These are phyloP conservation scores for Emergomyces orientalis DNA, from an alignment of 2,329 filamentous ascomycete genomes.

Conservation along the genomic window DNA sequence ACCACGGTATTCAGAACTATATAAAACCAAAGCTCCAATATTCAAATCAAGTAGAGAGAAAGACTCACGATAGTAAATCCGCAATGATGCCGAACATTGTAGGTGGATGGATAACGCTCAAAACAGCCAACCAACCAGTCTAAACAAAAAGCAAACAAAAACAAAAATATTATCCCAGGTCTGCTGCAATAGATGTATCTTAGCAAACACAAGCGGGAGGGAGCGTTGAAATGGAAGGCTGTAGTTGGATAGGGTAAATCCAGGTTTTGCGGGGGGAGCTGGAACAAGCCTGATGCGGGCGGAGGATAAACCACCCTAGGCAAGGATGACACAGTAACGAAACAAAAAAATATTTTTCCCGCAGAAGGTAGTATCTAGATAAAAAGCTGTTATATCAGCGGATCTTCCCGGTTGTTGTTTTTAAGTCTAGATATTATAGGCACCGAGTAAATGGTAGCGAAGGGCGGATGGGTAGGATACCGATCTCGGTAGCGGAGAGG, in stretches of 20 bases:
- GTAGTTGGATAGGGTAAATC: not conserved
- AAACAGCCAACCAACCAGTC: not conserved
- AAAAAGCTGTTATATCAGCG: not conserved
- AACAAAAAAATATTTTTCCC: no score
- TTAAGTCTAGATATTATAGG: not conserved
- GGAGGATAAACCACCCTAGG: not conserved
- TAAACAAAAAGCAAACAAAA: not conserved
- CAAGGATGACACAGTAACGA: not conserved
- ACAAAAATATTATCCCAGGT: not conserved
- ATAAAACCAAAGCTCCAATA: not conserved
- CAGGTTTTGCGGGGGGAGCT: not conserved
- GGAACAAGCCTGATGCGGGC: not conserved
- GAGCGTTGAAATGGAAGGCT: not conserved
- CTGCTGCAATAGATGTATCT: not conserved
- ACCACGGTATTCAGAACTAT: not conserved
- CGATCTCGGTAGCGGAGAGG: no score
- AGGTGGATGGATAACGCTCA: not conserved
- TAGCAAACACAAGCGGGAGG: not conserved
- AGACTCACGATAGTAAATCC: constrained; percentile 64
- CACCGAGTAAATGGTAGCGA: not conserved
- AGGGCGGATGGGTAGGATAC: not conserved
- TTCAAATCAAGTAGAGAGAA: not conserved
- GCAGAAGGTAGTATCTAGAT: no score
- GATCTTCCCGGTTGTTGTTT: not conserved
- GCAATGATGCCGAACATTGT: constrained; percentile 70